A percentile compares a stretch with the other conserved stretches of the same genome.
Conservation (phyloP, 768 basidiomycete species). For the Phylloporus sp. region DNA sequence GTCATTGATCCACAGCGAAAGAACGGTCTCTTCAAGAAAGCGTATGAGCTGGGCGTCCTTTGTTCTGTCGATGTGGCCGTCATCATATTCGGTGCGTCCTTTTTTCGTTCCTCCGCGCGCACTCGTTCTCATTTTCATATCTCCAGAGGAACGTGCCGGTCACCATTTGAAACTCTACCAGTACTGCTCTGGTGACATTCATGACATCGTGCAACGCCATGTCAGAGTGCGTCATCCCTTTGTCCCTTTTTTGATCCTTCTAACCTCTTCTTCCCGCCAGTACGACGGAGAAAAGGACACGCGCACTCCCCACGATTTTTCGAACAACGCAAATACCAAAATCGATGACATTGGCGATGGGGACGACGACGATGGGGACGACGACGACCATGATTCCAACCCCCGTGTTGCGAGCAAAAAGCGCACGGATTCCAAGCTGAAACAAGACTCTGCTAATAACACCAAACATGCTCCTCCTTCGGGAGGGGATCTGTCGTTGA, state of each 20-base stretch:
- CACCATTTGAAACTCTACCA: constrained; percentile 80
- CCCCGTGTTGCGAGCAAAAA: constrained; percentile 19
- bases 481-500: constrained; percentile 19
- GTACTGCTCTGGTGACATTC: constrained; percentile 69
- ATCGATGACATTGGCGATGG: constrained; percentile 37
- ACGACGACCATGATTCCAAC: constrained; percentile 28
- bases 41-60: constrained; percentile 85
- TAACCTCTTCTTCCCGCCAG: constrained; percentile 22
- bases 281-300: constrained; percentile 50
- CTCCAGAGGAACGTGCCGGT: constrained; percentile 68
- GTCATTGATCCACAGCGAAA: constrained; percentile 54
- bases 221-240: constrained; percentile 37
- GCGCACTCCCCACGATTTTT: constrained; percentile 46
- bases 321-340: constrained; percentile 31
- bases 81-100: constrained; percentile 70
- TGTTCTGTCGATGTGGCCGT: constrained; percentile 87
- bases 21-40: constrained; percentile 88
- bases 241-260: not conserved
- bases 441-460: constrained; percentile 24
- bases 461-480: constrained; percentile 17
- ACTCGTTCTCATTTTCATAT: not conserved
- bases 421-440: constrained; percentile 25
- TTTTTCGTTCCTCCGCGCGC: constrained; percentile 2
- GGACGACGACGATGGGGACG: constrained; percentile 34
- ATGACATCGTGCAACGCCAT: constrained; percentile 67